Evolutionary conservation across 176 grass and related monocot species (phyloP), one percentile per base, ranked within the genome.

Genomic region (Miscanthus lutarioriparius): DNA sequence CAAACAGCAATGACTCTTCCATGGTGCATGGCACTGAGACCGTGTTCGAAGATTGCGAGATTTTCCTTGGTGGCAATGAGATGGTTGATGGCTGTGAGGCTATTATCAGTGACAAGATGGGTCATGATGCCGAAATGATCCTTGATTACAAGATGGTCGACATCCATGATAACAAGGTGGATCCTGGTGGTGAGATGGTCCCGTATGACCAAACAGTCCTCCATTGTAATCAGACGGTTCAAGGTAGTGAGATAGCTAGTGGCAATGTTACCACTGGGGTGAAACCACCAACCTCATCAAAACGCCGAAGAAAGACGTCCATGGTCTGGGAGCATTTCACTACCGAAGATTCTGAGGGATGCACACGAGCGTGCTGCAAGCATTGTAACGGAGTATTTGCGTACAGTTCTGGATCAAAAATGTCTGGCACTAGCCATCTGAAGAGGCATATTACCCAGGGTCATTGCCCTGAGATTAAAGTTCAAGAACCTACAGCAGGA

Each of bases 381-480:
- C 72, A 74, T 47, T 74, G 72, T 20, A 49, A 74, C 7, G 2
- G 14, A 32, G 0, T 9, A 4, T 49, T 49, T 33, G 44, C 26
- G 28, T 74, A 74, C 72, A 19, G 44, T 32, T 74, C 15, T 32
- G 72, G 72, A 16, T 32, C 23, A 74, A 49, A 74, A 51, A 32
- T 32, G 7, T 16, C 44, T 10, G 44, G 44, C 26, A 74, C 72
- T 51, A 74, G 72, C 44, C 44, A 74, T 74, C 26, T 74, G 14
- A 51, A 51, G 72, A 74, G 71, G 45, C 72, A 43, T 14, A 49
- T 76, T 37, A 76, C 48, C 35, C 43, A 61, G 30, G 87, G 75
- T 87, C 81, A 47, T 92, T 92, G 87, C 58, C 81, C 71, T 61
- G 86, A 23, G 49, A 80, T 92, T 2, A 85, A 89, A 39, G 45